Evolutionary conservation across 169 alveolate species (phyloP), one percentile per base, ranked within the genome.

Genomic region (Plasmodium inui): DNA sequence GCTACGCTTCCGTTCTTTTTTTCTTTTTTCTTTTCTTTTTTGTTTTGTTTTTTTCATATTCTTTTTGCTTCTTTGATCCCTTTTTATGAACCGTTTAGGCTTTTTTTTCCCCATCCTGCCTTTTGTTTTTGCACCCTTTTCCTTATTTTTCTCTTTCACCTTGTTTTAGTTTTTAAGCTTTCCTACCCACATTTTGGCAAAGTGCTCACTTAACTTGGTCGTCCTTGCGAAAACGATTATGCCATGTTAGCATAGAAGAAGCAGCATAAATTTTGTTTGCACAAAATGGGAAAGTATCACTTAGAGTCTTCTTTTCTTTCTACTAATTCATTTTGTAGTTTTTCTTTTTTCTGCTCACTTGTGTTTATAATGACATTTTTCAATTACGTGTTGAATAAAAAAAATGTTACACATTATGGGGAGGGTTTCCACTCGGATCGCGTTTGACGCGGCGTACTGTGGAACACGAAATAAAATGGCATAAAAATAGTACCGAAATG

Each of bases 111-210:
- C 74, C 28, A 4, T 61, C 19, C 12, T 61, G 32, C 32, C 32
- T 4, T 19, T 61, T 61, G 14, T 4, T 19, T 61, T 61, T 61
- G 10, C 74, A 7, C 26, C 10, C 74, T 61, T 61, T 61, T 3
- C 3, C 39, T 74, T 34, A 32, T 74, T 74, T 34, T 34, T 74
- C 4, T 32, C 1, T 41, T 26, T 22, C 22, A 41, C 44, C 55
- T 74, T 34, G 53, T 34, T 34, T 74, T 79, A 79, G 84, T 79
- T 79, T 79, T 79, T 79, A 79, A 32, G 57, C 44, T 79, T 79
- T 79, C n/a, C 14, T 19, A 22, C 22, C 32, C 57, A 79, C 22
- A 37, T 5, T 44, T 79, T 37, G 46, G 22, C 12, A n/a, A 37
- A 55, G 26, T 32, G 26, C 67, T 44, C n/a, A 12, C 55, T 79